Evolutionary conservation across 805 yeast species (phyloP).

Genomic region (Candida palmyrensis): DNA sequence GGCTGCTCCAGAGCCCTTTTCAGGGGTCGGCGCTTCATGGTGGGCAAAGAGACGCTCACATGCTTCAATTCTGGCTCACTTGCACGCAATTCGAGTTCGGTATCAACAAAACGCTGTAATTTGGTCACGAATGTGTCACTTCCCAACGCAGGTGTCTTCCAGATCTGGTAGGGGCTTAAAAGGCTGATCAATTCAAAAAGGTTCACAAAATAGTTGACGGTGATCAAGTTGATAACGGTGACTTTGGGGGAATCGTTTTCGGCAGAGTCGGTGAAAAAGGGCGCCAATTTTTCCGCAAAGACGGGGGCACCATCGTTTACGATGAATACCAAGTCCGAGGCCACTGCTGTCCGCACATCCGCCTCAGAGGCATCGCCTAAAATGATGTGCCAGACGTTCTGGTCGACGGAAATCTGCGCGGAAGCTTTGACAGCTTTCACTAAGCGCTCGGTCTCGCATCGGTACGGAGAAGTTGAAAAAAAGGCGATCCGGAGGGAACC

Average conservation of each 20-base stretch:
- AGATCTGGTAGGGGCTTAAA: constrained; percentile 31
- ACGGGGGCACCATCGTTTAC: constrained; percentile 34
- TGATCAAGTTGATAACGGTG: constrained; percentile 33
- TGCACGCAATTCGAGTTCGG: constrained; percentile 13
- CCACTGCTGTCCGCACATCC: constrained; percentile 13
- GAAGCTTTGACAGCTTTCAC: not conserved
- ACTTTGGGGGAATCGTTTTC: constrained; percentile 19
- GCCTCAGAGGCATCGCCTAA: constrained; percentile 7
- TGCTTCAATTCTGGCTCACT: constrained; percentile 2
- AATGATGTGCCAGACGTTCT: too few species aligned
- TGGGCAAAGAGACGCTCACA: not conserved
- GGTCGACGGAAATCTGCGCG: not conserved
- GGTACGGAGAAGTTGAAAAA: not conserved
- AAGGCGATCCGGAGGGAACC: not conserved
- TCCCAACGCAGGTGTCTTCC: constrained; percentile 32
- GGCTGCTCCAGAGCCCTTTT: too few species aligned
- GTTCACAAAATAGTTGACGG: constrained; percentile 35
- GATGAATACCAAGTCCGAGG: constrained; percentile 26
- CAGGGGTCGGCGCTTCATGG: too few species aligned
- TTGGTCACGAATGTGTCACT: constrained; percentile 18
- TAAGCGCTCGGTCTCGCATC: not conserved
- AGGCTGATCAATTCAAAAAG: constrained; percentile 30
- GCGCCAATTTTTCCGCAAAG: constrained; percentile 20
- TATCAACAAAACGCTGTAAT: constrained; percentile 23
- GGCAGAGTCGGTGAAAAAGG: constrained; percentile 8